Base-by-base conservation (phyloP, 164 flowering plant species). In the Vitis labrusca region DNA sequence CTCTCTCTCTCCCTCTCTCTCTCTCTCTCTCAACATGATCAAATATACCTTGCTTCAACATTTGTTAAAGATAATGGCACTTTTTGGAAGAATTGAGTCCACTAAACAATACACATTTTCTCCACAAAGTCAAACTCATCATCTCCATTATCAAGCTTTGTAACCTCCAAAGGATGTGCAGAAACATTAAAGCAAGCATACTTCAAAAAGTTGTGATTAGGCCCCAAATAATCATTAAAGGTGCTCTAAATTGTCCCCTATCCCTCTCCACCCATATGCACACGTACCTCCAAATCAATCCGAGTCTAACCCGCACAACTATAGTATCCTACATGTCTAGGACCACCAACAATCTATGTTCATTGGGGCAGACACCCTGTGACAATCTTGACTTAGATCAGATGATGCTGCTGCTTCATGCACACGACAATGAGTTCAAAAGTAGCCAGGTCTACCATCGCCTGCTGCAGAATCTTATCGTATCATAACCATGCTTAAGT, bases 391-490 rank as follows among this genome's bases (percentile, higher is more conserved):
- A 23, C 27, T 23, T 23, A 23, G 27, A 51, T 51, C 53, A 13
- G 53, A 50, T 10, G 3, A 10, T 50, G 11, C 53, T 8, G 3
- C 14, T 7, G 14, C 14, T 50, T 50, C 53, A 50, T 50, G 14
- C 53, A 50, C 11, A 7, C 11, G 53, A 50, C 14, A 10, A 13
- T 13, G 14, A 10, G 53, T 50, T 10, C 53, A 50, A 51, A 10
- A 12, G n/a, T 53, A 71, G 15, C 51, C 19, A 62, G 66, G 52
- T 57, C 59, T 61, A 29, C 16, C 9, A 1, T 17, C 15, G 32
- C 68, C 52, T 53, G 70, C 61, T 16, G 16, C 55, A 5, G 67
- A 70, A 75, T 75, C 78, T 75, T 65, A 66, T 70, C 51, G 71
- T 48, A 66, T 75, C 73, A 6, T 70, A 65, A 65, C 10, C 66